Conservation (phyloP, 2,329 filamentous ascomycete genomes). For the Thielaviopsis euricoi region DNA sequence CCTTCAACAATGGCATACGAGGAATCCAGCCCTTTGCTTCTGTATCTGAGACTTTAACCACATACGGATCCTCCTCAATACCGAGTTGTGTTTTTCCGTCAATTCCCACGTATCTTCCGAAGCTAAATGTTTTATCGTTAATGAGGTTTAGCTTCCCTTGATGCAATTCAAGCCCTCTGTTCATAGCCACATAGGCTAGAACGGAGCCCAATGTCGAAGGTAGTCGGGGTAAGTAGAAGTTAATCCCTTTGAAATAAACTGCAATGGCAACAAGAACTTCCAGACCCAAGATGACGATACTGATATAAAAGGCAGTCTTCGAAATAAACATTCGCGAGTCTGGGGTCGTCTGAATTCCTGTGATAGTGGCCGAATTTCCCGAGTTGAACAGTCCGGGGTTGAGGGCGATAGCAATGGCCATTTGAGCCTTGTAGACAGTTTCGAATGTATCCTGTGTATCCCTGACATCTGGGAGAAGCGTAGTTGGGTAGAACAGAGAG, state of each 20-base stretch:
- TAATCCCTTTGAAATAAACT: conserved; percentile 26
- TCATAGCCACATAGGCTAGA: conserved; percentile 31
- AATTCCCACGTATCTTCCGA: conserved; percentile 30
- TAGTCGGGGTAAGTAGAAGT: conserved; percentile 30
- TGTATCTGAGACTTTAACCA: conserved; percentile 17
- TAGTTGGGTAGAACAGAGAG: background rate
- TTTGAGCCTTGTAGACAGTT: background rate
- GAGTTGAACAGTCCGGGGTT: conserved; percentile 20
- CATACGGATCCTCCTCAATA: conserved; percentile 30
- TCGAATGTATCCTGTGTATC: background rate
- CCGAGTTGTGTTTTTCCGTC: conserved; percentile 33
- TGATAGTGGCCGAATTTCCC: background rate
- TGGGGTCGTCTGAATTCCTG: conserved; percentile 12
- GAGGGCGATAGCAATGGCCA: background rate
- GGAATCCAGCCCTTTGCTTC: background rate
- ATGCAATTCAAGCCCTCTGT: conserved; percentile 19
- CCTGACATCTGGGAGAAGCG: background rate
- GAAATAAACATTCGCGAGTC: conserved; percentile 34
- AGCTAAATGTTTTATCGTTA: conserved; percentile 19
- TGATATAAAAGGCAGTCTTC: conserved; percentile 26
- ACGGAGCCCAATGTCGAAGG: conserved; percentile 33
- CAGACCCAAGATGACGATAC: conserved; percentile 24
- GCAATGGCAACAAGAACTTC: conserved; percentile 26
- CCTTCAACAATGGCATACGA: no score
- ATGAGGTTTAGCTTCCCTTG: background rate